A percentile compares a stretch with the other conserved stretches of the same genome.
Conservation (phyloP, 2,329 filamentous ascomycete genomes). For the Hypocreales sp. region DNA sequence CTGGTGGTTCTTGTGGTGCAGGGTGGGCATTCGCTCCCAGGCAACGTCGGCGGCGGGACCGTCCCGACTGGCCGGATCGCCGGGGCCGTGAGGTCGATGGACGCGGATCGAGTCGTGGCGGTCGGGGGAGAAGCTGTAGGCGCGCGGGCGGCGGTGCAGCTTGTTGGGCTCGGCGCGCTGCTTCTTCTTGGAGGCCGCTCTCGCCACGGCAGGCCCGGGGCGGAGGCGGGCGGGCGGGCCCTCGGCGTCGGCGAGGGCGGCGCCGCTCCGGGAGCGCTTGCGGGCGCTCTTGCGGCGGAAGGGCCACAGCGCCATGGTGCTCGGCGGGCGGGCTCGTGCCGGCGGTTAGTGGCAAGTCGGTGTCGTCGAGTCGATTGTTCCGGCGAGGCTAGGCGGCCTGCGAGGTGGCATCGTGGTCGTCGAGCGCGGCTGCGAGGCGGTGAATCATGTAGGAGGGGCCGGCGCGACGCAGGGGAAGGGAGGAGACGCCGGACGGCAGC, state of each 20-base stretch:
- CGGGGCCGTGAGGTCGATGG: conserved; percentile 8
- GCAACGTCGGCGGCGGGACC: conserved; percentile 3
- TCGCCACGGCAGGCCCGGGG: conserved; percentile 13
- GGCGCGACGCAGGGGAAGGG: neutral
- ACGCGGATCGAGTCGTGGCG: conserved; percentile 37
- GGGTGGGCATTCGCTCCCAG: conserved; percentile 26
- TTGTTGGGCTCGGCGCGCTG: conserved; percentile 31
- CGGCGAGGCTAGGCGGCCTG: conserved; percentile 1
- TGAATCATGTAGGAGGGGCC: neutral
- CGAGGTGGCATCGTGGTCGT: conserved; percentile 2
- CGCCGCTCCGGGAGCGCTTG: conserved; percentile 37
- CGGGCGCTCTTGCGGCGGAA: conserved; percentile 63
- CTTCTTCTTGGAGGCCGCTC: conserved; percentile 20
- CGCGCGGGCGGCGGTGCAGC: conserved; percentile 29
- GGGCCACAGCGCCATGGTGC: conserved; percentile 64
- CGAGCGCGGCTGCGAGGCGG: neutral
- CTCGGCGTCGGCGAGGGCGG: conserved; percentile 38
- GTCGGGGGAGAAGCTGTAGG: conserved; percentile 48
- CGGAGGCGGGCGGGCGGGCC: conserved; percentile 20
- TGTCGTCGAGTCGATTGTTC: neutral
- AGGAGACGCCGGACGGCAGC: neutral
- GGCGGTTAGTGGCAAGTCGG: conserved; percentile 1
- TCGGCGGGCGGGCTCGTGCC: neutral
- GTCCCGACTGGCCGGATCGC: conserved; percentile 2
- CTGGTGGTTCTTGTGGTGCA: conserved; percentile 46